Evolutionary conservation across 1,284 basidiomycete species (phyloP), one percentile per base, ranked within the genome.

Genomic region (Malassezia sympodialis): DNA sequence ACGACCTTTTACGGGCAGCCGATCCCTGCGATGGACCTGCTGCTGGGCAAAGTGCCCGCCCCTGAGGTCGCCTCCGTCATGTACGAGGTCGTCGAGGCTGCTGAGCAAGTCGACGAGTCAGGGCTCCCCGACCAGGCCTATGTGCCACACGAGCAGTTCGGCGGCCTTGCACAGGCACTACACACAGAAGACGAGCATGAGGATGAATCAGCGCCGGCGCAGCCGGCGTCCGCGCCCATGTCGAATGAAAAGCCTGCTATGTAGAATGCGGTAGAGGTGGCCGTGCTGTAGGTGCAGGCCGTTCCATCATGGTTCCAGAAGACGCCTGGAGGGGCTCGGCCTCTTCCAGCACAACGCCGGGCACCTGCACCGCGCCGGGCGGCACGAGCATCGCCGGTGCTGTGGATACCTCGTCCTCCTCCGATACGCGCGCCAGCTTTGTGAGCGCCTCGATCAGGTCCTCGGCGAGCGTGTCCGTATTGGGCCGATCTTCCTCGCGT

Each of bases 1-100:
- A 66, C 68, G 44, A 88, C 90, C 27, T 98, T 96, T 77, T 98
- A 98, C 69, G 94, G 93, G 10, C 90, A 88, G 15, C 79, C 84
- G 11, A 84, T 98, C 21, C 88, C 91, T 0, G 88, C 89, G 0
- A 80, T 82, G 44, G 90, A 94, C 74, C 88, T 98, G 62, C 82
- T 96, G 21, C 81, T 85, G 53, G 91, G 93, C 37, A 85, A 86
- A 35, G 90, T 96, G 0, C 93, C 93, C 1, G 88, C 93, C 10
- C 93, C 93, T 0, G 93, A 96, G 77, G 89, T 93, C 49, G 93
- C 93, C 0, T 89, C 87, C 24, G 81, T 82, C 58, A 78, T 98
- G 72, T 96, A 96, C 76, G 93, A 96, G 74, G 86, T 94, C 66
- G 90, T 96, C 66, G 91, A 96, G 67, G 77, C 74, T 8, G 62